A percentile compares a stretch with the other conserved stretches of the same genome.
Evolutionary conservation across 2,329 filamentous ascomycete genomes (phyloP).

Genomic region (Claviceps sp.): DNA sequence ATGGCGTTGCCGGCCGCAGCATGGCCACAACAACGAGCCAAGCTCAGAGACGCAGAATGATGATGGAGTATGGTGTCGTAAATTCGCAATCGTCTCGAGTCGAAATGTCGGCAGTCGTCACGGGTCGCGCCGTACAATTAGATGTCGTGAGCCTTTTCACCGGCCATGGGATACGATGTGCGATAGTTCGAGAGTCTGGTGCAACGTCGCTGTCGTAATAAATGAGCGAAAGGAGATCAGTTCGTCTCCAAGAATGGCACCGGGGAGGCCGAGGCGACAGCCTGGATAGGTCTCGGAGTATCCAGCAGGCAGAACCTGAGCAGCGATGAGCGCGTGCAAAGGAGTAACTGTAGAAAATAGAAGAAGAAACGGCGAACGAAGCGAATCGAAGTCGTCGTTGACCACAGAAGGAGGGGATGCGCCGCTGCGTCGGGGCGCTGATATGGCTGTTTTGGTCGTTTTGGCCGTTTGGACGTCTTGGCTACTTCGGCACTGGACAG

Average conservation of each 20-base stretch:
- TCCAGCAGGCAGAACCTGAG: too few species aligned
- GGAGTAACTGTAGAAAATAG: not conserved
- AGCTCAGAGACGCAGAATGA: slow-evolving; percentile 10
- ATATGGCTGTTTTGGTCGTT: not conserved
- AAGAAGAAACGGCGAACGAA: not conserved
- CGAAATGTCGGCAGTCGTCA: not conserved
- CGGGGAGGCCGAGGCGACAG: not conserved
- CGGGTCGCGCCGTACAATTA: slow-evolving; percentile 1
- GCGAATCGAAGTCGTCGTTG: not conserved
- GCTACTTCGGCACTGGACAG: not conserved
- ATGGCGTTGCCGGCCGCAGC: slow-evolving; percentile 83
- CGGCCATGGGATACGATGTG: slow-evolving; percentile 1
- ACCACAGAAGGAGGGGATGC: not conserved
- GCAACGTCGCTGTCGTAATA: not conserved
- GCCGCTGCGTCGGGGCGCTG: not conserved
- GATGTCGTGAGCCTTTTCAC: not conserved
- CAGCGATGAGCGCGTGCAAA: not conserved
- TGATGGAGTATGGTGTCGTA: not conserved
- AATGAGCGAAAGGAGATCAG: not conserved
- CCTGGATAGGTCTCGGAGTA: not conserved
- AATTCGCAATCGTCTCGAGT: not conserved
- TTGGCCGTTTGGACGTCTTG: not conserved
- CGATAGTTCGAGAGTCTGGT: not conserved
- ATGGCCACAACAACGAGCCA: slow-evolving; percentile 36
- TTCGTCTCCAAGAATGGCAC: not conserved